phyloP scores from a whole-genome alignment of 2,329 filamentous ascomycete genomes.

The Penicillium sp. region DNA sequence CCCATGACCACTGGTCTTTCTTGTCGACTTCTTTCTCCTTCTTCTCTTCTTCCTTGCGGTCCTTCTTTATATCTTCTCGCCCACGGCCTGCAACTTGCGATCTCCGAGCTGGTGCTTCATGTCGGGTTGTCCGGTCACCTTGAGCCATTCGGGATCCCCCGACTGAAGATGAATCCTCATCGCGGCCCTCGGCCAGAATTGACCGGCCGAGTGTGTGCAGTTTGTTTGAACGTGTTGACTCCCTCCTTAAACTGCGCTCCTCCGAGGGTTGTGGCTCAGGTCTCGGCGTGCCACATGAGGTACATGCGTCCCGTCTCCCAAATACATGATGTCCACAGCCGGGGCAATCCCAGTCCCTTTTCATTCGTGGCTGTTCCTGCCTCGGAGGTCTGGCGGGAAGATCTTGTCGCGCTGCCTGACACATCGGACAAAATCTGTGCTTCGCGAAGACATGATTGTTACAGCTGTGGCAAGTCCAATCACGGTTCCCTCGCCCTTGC shows the following conservation, averaged over 20 bases:
- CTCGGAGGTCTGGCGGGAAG: not conserved
- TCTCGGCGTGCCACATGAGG: constrained; percentile 29
- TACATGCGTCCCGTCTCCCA: constrained; percentile 26
- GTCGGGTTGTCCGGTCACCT: not conserved
- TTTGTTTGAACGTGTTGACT: constrained; percentile 15
- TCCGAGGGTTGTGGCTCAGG: constrained; percentile 14
- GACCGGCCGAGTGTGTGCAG: constrained; percentile 25
- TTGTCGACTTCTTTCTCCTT: constrained; percentile 7
- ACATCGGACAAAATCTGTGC: constrained; percentile 17
- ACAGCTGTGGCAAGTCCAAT: constrained; percentile 20
- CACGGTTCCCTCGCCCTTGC: not conserved
- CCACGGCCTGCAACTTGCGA: not conserved
- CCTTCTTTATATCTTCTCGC: constrained; percentile 1
- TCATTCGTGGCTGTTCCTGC: constrained; percentile 2
- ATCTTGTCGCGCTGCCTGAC: constrained; percentile 12
- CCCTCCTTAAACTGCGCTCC: not conserved
- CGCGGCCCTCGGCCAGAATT: constrained; percentile 18
- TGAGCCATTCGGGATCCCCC: not conserved
- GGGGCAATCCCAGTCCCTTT: constrained; percentile 33
- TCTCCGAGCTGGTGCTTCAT: not conserved
- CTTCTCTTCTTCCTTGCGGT: constrained; percentile 5
- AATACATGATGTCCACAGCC: constrained; percentile 25
- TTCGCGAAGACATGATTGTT: constrained; percentile 10
- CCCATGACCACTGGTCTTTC: constrained; percentile 32
- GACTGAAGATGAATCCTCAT: constrained; percentile 1